Evolutionary conservation across 257 asterid species (phyloP), one percentile per base, ranked within the genome.

Genomic region (Gentiana macrophylla): DNA sequence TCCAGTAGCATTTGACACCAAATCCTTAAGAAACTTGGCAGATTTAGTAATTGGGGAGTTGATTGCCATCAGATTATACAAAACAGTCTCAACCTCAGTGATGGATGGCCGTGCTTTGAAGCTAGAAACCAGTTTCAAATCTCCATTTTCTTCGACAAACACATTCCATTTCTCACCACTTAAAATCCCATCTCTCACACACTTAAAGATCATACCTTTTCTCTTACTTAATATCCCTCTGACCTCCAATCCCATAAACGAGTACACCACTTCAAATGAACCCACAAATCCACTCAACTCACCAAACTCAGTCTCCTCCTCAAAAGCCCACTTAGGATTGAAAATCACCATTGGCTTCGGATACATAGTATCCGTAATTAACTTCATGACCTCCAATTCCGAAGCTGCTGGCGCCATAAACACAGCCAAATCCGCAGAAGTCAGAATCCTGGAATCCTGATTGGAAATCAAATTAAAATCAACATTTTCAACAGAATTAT

Each of bases 211-310:
- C 70, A 80, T 84, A 33, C 94, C 95, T 71, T 83, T 88, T 75
- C 86, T 80, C 74, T 72, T 81, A 35, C 74, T 74, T 54, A 74
- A 70, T 50, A 86, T 64, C 62, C 96, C 95, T 73, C 80, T 79
- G 38, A 86, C 96, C 63, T 86, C 95, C 81, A 90, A 78, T 5
- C 98, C 98, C 73, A 74, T 75, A 60, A 86, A 90, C 35, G 96
- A 84, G 72, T 82, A 86, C 57, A 90, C 81, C 35, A 80, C 94
- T 13, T 90, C 94, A 57, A 86, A 90, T 34, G 89, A 84, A 24
- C 86, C 80, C 62, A 82, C 78, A 62, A 90, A 84, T 15, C 76
- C 69, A 48, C 81, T 64, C 76, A 82, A 9, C 67, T 71, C 85
- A 35, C 69, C 81, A 55, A 86, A 79, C 54, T 63, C 72, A 13